phyloP scores from a whole-genome alignment of 345 rosid genomes.

The Sisymbrium altissimum region DNA sequence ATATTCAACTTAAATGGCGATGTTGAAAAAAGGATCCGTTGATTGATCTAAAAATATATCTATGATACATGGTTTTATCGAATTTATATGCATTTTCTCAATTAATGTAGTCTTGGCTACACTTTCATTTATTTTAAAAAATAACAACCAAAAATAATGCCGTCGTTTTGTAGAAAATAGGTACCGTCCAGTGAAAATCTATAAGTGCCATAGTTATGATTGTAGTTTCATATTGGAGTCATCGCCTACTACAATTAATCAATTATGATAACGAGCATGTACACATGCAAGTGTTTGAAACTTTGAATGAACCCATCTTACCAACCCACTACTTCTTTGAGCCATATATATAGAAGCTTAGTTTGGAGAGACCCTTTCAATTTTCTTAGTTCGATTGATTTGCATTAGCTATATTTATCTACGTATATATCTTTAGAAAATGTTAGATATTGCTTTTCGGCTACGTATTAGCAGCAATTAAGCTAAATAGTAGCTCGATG shows the following conservation, averaged over 20 bases:
- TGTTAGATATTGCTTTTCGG: neutral
- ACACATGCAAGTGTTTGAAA: slow-evolving; percentile 19
- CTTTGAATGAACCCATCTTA: neutral
- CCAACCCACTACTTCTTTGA: slow-evolving; percentile 7
- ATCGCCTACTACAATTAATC: neutral
- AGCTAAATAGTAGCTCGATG: slow-evolving; percentile 9
- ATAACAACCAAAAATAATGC: neutral
- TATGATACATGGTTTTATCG: neutral
- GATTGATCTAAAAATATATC: neutral
- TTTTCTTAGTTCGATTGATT: neutral
- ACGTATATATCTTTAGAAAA: neutral
- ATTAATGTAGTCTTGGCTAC: neutral
- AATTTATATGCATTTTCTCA: too few relatives aligned
- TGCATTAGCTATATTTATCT: neutral
- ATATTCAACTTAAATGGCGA: neutral
- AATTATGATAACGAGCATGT: slow-evolving; percentile 5
- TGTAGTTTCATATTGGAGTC: neutral
- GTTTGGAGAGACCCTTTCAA: neutral
- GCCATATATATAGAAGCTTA: neutral
- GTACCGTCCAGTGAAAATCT: neutral
- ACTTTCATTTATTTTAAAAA: neutral
- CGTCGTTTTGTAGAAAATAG: neutral
- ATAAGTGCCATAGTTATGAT: neutral
- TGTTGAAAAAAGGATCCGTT: neutral
- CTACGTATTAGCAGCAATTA: neutral